Evolutionary conservation across 768 basidiomycete species (phyloP), one percentile per base, ranked within the genome.

Genomic region (Rickenella mellea): DNA sequence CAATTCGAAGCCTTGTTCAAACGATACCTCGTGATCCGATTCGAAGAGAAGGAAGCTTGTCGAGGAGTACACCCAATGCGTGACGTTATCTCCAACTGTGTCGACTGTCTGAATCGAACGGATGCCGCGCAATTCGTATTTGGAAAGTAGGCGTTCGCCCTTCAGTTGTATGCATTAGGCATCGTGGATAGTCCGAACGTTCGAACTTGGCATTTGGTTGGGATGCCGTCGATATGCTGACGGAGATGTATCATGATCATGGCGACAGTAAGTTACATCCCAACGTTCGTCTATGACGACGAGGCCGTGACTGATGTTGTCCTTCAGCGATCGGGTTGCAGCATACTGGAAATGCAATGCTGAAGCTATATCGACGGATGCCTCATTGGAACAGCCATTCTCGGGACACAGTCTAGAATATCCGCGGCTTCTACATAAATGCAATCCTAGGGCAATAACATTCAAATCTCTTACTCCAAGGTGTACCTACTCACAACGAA

Each of bases 221-320:
- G 9, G 93, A 94, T 58, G 91, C 89, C 1, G 85, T 92, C 28
- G 90, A 92, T 57, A 91, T 97, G 78, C 56, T 99, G 51, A 97
- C 92, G 3, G 90, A 96, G 64, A 96, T 99, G 92, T 97, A 93
- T 59, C 90, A 94, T 56, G 91, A 96, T 58, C 92, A 96, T 50
- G 91, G 91, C 1, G 91, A 96, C 55, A 92, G 90, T 91, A 55
- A 55, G 85, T 62, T 20, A 27, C 35, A 20, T 31, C 41, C 11
- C 15, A 24, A 24, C 4, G 15, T 29, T 49, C 21, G 7, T 10
- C 43, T 19, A 12, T 24, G 32, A 8, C 17, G 22, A 2, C 11
- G 3, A 24, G 19, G 2, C 22, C 22, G n/a, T 45, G 2, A 9
- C n/a, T n/a, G n/a, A 46, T 31, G n/a, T 33, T 42, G 37, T 14